phyloP scores from a whole-genome alignment of 805 yeast genomes.

The Saccharomycopsis schoenii region DNA sequence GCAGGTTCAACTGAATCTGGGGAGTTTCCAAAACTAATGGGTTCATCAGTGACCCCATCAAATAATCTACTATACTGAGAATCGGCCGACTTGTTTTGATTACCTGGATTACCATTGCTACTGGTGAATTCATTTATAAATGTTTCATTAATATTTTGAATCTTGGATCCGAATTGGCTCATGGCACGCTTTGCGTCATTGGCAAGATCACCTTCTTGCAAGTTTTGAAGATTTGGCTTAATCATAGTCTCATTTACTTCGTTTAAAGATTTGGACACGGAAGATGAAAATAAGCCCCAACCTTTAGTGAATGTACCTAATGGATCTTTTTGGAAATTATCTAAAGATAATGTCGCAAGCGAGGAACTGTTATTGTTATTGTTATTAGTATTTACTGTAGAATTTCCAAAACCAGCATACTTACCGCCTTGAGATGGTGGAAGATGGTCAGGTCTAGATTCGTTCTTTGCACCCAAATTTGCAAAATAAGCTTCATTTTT shows the following conservation, averaged over 20 bases:
- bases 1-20: slow-evolving; percentile 43
- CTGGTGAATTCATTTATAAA: not conserved
- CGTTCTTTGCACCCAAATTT: slow-evolving; percentile 63
- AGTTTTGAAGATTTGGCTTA: slow-evolving; percentile 79
- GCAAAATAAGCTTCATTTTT: slow-evolving; percentile 79
- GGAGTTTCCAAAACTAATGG: slow-evolving; percentile 10
- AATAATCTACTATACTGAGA: slow-evolving; percentile 44
- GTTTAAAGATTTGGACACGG: slow-evolving; percentile 71
- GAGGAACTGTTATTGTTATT: slow-evolving; percentile 30
- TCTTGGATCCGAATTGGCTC: slow-evolving; percentile 90
- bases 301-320: slow-evolving; percentile 85
- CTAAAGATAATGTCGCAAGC: slow-evolving; percentile 49
- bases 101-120: slow-evolving; percentile 56
- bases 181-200: slow-evolving; percentile 85
- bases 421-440: slow-evolving; percentile 95
- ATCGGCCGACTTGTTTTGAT: slow-evolving; percentile 60
- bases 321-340: slow-evolving; percentile 73
- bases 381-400: slow-evolving; percentile 43
- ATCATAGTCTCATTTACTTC: slow-evolving; percentile 85
- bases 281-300: slow-evolving; percentile 86
- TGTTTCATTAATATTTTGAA: slow-evolving; percentile 44
- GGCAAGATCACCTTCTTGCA: slow-evolving; percentile 71
- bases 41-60: slow-evolving; percentile 41
- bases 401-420: slow-evolving; percentile 83
- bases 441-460: slow-evolving; percentile 59